These are phyloP conservation scores for Neonectria coccinea DNA, from an alignment of 2,329 filamentous ascomycete species.

Conservation along the genomic window DNA sequence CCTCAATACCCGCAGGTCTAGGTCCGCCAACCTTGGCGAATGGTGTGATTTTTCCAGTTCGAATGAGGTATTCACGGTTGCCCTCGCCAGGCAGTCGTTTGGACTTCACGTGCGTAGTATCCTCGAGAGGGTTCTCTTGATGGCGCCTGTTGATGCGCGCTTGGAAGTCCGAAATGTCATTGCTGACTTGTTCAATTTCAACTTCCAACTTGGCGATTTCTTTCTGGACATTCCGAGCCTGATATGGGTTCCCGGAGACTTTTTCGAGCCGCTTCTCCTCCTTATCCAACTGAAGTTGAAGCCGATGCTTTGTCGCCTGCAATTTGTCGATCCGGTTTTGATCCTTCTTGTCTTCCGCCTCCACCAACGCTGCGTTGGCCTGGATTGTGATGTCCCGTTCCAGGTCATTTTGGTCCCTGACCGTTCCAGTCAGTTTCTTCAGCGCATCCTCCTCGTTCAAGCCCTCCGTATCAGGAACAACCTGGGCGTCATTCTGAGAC, in stretches of 20 bases:
- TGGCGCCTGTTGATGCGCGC: conserved; percentile 83
- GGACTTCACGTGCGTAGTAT: conserved; percentile 60
- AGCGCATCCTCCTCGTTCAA: conserved; percentile 72
- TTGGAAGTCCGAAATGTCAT: conserved; percentile 84
- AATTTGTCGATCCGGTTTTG: conserved; percentile 71
- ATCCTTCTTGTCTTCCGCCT: conserved; percentile 73
- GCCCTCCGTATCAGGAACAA: conserved; percentile 37
- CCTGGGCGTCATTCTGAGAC: conserved; percentile 24
- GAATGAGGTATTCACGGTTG: conserved; percentile 88
- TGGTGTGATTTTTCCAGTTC: conserved; percentile 97
- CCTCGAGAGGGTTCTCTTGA: conserved; percentile 60
- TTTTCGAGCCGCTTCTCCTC: conserved; percentile 61
- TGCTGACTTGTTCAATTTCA: conserved; percentile 72
- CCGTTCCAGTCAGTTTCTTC: conserved; percentile 72
- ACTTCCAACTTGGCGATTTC: conserved; percentile 75
- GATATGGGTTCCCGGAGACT: conserved; percentile 58
- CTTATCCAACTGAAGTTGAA: conserved; percentile 73
- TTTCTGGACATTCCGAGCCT: conserved; percentile 69
- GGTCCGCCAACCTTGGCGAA: conserved; percentile 83
- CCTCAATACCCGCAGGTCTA: conserved; percentile 70
- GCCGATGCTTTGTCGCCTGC: conserved; percentile 65
- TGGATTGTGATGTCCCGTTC: conserved; percentile 84
- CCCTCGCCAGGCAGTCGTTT: conserved; percentile 81
- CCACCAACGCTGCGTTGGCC: conserved; percentile 69
- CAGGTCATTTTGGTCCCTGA: conserved; percentile 89